These are phyloP conservation scores for Cercospora berteroae DNA, from an alignment of 2,329 filamentous ascomycete species.

Conservation along the genomic window DNA sequence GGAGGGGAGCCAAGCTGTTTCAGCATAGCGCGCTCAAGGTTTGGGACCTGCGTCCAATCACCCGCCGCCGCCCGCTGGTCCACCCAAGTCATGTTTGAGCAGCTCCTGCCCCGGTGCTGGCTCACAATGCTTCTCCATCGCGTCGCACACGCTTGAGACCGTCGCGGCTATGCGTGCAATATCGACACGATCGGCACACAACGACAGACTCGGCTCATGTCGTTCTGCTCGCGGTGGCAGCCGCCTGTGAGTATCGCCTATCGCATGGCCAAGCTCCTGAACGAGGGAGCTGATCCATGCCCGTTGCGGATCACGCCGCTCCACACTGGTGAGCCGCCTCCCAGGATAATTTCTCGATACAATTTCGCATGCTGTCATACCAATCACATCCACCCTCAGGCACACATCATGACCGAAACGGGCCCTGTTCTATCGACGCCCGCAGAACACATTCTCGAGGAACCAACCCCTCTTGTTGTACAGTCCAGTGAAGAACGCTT, in stretches of 20 bases:
- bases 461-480: constrained; percentile 46
- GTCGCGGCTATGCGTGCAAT: neutral
- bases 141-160: neutral
- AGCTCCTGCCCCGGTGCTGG: neutral
- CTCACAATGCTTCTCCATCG: neutral
- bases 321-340: neutral
- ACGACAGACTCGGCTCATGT: neutral
- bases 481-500: constrained; percentile 35
- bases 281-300: neutral
- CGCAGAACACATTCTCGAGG: constrained; percentile 60
- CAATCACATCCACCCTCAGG: neutral
- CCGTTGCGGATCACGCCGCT: neutral
- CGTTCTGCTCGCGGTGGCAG: neutral
- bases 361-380: constrained; percentile 9
- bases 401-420: constrained; percentile 13
- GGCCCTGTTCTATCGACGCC: constrained; percentile 63
- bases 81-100: neutral
- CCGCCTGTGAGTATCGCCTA: neutral
- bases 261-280: neutral
- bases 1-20: neutral
- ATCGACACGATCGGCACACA: neutral
- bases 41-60: neutral
- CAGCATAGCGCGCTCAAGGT: neutral
- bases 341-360: constrained; percentile 7
- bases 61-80: neutral